Conservation (phyloP, 768 basidiomycete genomes). For the Plicaturopsis crispa region DNA sequence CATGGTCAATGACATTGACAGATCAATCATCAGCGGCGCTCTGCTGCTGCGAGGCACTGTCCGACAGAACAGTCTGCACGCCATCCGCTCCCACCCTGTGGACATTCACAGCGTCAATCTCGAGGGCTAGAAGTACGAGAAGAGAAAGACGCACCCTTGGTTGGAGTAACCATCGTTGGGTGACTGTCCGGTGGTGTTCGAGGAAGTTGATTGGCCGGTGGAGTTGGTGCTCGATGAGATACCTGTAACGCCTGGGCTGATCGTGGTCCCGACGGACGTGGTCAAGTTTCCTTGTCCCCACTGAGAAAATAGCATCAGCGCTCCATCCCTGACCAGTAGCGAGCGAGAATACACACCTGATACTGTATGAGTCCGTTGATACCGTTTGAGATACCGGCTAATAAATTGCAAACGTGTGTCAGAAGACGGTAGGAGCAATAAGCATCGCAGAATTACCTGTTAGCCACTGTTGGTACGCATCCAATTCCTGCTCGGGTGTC, state of each 20-base stretch:
- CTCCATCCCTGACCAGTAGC: not conserved
- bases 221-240: slow-evolving; percentile 21
- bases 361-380: slow-evolving; percentile 18
- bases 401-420: slow-evolving; percentile 4
- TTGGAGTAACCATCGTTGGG: slow-evolving; percentile 70
- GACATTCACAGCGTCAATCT: no score
- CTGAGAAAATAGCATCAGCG: slow-evolving; percentile 23
- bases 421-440: slow-evolving; percentile 1
- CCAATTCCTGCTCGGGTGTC: slow-evolving; percentile 42
- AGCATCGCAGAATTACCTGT: slow-evolving; percentile 24
- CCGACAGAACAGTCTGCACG: no score
- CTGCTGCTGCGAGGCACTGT: no score
- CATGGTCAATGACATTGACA: no score
- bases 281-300: slow-evolving; percentile 52
- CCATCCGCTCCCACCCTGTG: no score
- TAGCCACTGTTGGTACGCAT: slow-evolving; percentile 50
- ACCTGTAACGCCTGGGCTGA: slow-evolving; percentile 23
- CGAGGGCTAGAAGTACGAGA: no score
- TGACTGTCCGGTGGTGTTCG: slow-evolving; percentile 37
- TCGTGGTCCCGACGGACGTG: slow-evolving; percentile 34
- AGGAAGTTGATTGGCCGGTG: slow-evolving; percentile 22
- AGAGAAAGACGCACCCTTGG: no score
- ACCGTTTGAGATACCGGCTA: slow-evolving; percentile 27
- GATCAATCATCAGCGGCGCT: no score
- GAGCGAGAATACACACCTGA: slow-evolving; percentile 17